These are phyloP conservation scores for Geotrichum carabidarum DNA, from an alignment of 1,139 yeast species.

Conservation along the genomic window DNA sequence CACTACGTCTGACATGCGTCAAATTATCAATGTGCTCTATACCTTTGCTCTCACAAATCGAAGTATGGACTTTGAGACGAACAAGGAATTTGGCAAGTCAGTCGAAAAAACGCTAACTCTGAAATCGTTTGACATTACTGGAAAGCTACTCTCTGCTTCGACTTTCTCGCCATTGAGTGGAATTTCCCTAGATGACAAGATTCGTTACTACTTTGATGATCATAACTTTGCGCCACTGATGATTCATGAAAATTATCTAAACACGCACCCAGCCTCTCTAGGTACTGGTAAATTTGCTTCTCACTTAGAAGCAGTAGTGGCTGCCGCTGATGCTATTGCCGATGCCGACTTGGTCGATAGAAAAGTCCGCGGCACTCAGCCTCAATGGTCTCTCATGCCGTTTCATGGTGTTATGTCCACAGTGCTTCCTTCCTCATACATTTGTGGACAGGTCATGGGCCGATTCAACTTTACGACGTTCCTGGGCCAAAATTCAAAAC, in stretches of 20 bases:
- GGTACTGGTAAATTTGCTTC: constrained; percentile 27
- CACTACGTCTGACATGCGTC: constrained; percentile 88
- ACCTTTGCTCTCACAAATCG: constrained; percentile 70
- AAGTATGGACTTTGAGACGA: constrained; percentile 53
- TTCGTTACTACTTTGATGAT: constrained; percentile 87
- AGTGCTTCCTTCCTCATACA: constrained; percentile 69
- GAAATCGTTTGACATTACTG: constrained; percentile 87
- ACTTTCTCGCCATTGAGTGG: constrained; percentile 51
- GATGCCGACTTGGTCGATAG: constrained; percentile 75
- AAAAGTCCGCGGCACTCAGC: constrained; percentile 83
- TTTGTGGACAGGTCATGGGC: constrained; percentile 66
- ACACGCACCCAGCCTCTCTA: constrained; percentile 48
- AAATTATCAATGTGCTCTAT: constrained; percentile 81
- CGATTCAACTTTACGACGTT: constrained; percentile 77
- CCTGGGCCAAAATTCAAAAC: constrained; percentile 88
- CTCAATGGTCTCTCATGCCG: constrained; percentile 93
- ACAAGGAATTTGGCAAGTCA: constrained; percentile 49
- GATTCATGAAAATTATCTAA: constrained; percentile 89
- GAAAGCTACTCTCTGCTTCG: constrained; percentile 60
- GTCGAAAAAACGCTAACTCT: constrained; percentile 88
- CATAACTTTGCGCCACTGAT: constrained; percentile 91
- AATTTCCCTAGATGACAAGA: constrained; percentile 69
- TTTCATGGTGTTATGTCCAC: constrained; percentile 86
- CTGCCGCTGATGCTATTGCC: constrained; percentile 83
- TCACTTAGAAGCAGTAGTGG: constrained; percentile 60